Evolutionary conservation across 23 red algal species (phyloP), one percentile per base, ranked within the genome.

Genomic region (Gracilaria vermiculophylla): DNA sequence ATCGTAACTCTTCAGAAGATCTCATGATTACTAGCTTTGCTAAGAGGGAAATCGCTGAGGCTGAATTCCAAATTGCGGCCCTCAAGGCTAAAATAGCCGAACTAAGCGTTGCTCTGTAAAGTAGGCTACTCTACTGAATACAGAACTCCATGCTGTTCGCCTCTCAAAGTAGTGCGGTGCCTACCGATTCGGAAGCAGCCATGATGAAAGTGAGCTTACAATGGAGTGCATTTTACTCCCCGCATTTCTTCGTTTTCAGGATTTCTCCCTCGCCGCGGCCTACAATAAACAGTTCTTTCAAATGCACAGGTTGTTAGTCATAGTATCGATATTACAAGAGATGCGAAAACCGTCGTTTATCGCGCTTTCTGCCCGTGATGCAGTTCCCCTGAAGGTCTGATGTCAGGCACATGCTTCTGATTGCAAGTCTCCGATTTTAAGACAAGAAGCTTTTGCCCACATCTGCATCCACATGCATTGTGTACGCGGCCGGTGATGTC

Each of bases 1-100:
- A 44, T 15, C 36, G 42, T 21, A 33, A 41, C 19, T 47, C 65
- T 24, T 76, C 55, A 17, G 50, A 66, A 48, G 55, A 93, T 9
- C 49, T 48, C 5, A 86, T 54, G 87, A 73, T 81, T 37, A 51
- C 43, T 10, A 69, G 40, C 32, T 72, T 40, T 71, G 87, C 51
- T 39, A 16, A 91, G 65, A 75, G 27, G 75, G 87, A 91, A 41
- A 70, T 72, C n/a, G 76, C 65, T 35, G 90, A 83, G 0, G 78
- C 73, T n/a, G 52, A 66, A 37, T 27, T 51, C 14, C 72, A 93
- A 65, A 93, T 85, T 39, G 81, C 69, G 2, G 69, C 57, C 10
- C 57, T 93, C 70, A 29, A 84, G 29, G 45, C 90, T 20, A 93
- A 85, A 80, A 84, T 85, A 40, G 64, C 50, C 12, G 81, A 77